These are phyloP conservation scores for Boletus pseudo-olivaceus DNA, from an alignment of 768 basidiomycete genomes.

Conservation along the genomic window DNA sequence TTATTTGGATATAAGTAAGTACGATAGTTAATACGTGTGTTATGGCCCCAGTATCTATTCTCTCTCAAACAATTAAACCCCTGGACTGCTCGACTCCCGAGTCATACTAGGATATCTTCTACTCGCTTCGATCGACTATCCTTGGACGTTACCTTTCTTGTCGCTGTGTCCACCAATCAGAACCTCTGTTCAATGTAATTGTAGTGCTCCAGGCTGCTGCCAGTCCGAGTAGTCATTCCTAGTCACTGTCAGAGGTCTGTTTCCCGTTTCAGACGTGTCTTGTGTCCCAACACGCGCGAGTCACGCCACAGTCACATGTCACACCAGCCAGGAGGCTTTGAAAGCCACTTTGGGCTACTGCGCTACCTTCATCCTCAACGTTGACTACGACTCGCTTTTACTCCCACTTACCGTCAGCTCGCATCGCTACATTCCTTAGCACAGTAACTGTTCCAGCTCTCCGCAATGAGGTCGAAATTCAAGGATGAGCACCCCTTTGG, in stretches of 20 bases:
- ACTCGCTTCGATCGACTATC: too few species aligned
- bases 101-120: too few species aligned
- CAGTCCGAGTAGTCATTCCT: too few species aligned
- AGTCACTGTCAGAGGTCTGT: too few species aligned
- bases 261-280: constrained; percentile 18
- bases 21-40: neutral
- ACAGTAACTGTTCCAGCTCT: constrained; percentile 1
- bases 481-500: constrained; percentile 99
- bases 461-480: constrained; percentile 86
- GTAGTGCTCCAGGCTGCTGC: too few species aligned
- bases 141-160: neutral
- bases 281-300: constrained; percentile 16
- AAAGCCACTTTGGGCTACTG: constrained; percentile 24
- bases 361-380: constrained; percentile 22
- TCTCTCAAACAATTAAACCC: too few species aligned
- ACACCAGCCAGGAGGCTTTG: constrained; percentile 32
- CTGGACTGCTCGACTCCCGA: too few species aligned
- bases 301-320: constrained; percentile 33
- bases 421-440: constrained; percentile 1
- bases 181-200: neutral
- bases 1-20: too few species aligned
- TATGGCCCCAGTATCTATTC: too few species aligned
- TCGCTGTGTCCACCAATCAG: neutral
- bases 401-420: constrained; percentile 6
- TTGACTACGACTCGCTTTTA: constrained; percentile 22